Percentiles rank a stretch among this genome's conserved stretches.
phyloP scores from a whole-genome alignment of 768 basidiomycete genomes.

The Cystofilobasidium ferigula region DNA sequence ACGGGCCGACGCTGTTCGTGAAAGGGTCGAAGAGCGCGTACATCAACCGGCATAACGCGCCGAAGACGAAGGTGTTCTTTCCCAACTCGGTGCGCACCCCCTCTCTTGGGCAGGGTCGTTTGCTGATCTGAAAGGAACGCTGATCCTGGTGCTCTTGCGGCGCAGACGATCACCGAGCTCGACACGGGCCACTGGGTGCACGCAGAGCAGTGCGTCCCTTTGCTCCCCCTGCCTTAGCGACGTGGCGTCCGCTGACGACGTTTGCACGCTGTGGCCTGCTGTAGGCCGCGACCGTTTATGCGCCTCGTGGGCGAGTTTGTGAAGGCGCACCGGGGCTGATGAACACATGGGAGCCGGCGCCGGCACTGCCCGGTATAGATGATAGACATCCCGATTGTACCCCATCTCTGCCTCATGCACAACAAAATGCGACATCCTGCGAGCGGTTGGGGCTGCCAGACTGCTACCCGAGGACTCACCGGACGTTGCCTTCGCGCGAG shows the following conservation, averaged over 20 bases:
- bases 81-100: constrained; percentile 45
- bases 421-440: too few relatives aligned
- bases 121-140: background rate
- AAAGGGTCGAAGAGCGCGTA: constrained; percentile 74
- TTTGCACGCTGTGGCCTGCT: background rate
- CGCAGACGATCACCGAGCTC: constrained; percentile 46
- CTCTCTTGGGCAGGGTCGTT: background rate
- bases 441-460: too few relatives aligned
- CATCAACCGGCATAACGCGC: constrained; percentile 61
- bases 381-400: too few relatives aligned
- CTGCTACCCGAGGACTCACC: too few relatives aligned
- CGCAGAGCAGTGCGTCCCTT: constrained; percentile 52
- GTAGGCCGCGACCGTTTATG: constrained; percentile 3
- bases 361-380: too few relatives aligned
- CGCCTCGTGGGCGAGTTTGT: background rate
- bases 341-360: too few relatives aligned
- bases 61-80: constrained; percentile 57
- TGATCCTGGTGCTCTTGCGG: background rate
- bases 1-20: constrained; percentile 57
- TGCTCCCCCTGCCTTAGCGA: too few relatives aligned
- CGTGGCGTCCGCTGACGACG: background rate
- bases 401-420: too few relatives aligned
- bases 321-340: background rate
- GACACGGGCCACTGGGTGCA: constrained; percentile 88
- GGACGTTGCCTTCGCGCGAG: too few relatives aligned